Evolutionary conservation across 257 asterid species (phyloP).

Genomic region (Asclepias syriaca): DNA sequence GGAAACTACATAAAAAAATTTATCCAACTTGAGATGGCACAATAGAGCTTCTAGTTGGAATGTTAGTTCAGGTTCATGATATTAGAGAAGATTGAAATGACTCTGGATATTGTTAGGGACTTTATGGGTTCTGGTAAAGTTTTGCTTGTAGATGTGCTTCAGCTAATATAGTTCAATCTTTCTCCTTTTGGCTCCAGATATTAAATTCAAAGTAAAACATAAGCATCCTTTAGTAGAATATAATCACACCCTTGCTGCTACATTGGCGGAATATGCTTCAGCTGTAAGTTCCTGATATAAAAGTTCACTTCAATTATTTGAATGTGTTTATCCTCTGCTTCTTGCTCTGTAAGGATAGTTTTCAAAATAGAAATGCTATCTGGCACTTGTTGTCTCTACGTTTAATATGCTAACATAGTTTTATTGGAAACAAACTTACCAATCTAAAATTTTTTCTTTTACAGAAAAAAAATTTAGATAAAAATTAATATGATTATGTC

Average conservation of each 20-base stretch:
- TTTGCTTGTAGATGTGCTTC: neutral
- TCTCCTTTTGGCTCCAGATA: conserved; percentile 41
- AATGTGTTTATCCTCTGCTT: neutral
- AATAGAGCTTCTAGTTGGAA: neutral
- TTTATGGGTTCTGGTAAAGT: neutral
- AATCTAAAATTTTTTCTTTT: neutral
- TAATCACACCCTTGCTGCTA: conserved; percentile 77
- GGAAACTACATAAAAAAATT: neutral
- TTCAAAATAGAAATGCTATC: neutral
- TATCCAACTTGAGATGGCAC: neutral
- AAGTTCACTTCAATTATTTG: neutral
- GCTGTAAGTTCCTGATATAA: conserved; percentile 54
- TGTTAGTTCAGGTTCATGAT: neutral
- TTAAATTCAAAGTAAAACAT: conserved; percentile 47
- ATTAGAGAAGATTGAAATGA: neutral
- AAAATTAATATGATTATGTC: too few species aligned
- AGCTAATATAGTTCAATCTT: neutral
- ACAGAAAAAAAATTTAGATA: too few species aligned
- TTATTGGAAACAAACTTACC: neutral
- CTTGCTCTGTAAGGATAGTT: neutral
- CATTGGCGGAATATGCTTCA: conserved; percentile 87
- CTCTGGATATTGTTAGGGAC: too few species aligned
- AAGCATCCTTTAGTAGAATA: conserved; percentile 37
- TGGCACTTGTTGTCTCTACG: neutral
- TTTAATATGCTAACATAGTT: neutral